Evolutionary conservation across 768 basidiomycete species (phyloP), one percentile per base, ranked within the genome.

Genomic region (Rubroboletus pulcherrimus): DNA sequence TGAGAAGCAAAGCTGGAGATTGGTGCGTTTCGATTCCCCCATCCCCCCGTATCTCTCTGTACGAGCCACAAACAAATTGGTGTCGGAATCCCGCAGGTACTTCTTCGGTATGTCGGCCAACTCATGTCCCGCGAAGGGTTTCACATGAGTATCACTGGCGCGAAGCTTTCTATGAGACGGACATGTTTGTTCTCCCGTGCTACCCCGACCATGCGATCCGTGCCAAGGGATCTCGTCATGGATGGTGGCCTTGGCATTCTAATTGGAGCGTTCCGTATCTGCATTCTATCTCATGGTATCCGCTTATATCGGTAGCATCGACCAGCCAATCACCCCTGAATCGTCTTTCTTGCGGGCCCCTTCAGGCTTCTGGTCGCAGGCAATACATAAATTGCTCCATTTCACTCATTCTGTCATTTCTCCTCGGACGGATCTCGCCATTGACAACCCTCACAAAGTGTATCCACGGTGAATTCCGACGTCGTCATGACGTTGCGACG

Each of bases 71-170:
- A 61, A 44, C 29, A 8, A 19, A 6, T 40, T 17, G 35, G n/a
- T 39, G 5, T 42, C 15, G 3, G 19, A 17, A 31, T 45, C 21
- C 31, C 2, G 14, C 17, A 19, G 39, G 15, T 37, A 30, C 40
- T 10, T 35, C n/a, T 35, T 49, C 26, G 12, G 15, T 12, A 35
- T 30, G 26, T 37, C 33, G n/a, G 39, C 1, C 10, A 34, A 4
- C 24, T 43, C 15, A 31, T 31, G 15, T 50, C 42, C 47, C 53
- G 47, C 59, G 59, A 55, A 44, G 31, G 38, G 58, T 61, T 59
- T 61, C 35, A 48, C 49, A 39, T 6, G 24, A 14, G 21, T 21
- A 15, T 33, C n/a, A 9, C 10, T 9, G 6, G 19, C 11, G 26
- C 37, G 21, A 40, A 8, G 29, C 29, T 29, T 15, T 33, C 35